Evolutionary conservation across 2,329 filamentous ascomycete species (phyloP).

Genomic region (Penicillium psychrosexuale): DNA sequence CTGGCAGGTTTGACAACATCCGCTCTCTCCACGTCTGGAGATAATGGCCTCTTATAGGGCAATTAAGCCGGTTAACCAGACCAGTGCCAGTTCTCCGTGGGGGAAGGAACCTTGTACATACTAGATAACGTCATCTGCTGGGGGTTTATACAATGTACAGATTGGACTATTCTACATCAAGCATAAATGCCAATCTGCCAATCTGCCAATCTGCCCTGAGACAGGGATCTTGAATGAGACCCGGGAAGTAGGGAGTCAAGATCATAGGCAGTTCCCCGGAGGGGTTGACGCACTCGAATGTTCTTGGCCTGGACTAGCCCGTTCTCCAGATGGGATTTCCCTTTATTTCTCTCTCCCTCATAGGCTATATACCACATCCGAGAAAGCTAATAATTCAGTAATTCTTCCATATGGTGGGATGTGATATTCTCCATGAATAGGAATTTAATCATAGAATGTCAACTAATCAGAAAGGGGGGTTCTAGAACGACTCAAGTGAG

Average conservation of each 20-base stretch:
- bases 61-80: neutral
- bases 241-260: constrained; percentile 3
- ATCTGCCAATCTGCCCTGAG: neutral
- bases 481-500: constrained; percentile 20
- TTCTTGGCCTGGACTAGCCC: constrained; percentile 24
- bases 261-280: constrained; percentile 3
- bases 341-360: neutral
- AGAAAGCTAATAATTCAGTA: neutral
- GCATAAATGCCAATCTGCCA: neutral
- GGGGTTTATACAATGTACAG: neutral
- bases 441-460: constrained; percentile 13
- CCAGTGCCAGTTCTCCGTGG: constrained; percentile 12
- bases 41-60: constrained; percentile 9
- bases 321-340: constrained; percentile 5
- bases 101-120: neutral
- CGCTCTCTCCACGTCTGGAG: constrained; percentile 1
- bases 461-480: constrained; percentile 12
- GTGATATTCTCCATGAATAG: constrained; percentile 25
- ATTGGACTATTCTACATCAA: neutral
- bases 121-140: constrained; percentile 17
- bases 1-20: constrained; percentile 14
- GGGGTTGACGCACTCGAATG: constrained; percentile 12
- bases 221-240: constrained; percentile 4
- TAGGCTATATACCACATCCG: neutral
- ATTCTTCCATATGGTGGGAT: constrained; percentile 14